These are phyloP conservation scores for Paramecium biaurelia DNA, from an alignment of 73 alveolate genomes.

Conservation along the genomic window DNA sequence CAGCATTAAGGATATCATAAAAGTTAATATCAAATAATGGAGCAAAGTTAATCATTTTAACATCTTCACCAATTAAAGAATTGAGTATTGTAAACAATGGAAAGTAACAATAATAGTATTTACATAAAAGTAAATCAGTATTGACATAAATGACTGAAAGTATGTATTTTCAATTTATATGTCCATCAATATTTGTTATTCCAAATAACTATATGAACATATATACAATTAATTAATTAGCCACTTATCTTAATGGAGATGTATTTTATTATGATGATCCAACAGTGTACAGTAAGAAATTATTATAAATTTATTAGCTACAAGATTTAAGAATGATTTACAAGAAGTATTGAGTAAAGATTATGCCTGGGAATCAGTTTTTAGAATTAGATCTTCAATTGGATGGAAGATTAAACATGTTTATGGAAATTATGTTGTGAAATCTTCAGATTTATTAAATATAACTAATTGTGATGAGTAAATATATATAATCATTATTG, in stretches of 20 bases:
- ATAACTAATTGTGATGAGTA: constrained; percentile 47
- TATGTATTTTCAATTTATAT: constrained; percentile 51
- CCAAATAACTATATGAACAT: constrained; percentile 72
- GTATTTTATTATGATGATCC: constrained; percentile 86
- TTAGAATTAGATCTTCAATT: constrained; percentile 86
- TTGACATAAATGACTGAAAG: background rate
- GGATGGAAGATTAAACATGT: constrained; percentile 68
- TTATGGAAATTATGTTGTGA: constrained; percentile 72
- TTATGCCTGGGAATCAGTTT: constrained; percentile 90
- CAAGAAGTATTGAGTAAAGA: constrained; percentile 32
- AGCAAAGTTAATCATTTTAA: constrained; percentile 75
- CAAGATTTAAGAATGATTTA: constrained; percentile 34
- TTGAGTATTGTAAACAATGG: background rate
- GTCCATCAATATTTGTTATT: constrained; percentile 57
- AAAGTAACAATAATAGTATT: background rate
- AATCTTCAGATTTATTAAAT: constrained; percentile 37
- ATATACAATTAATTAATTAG: constrained; percentile 79
- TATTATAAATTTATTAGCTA: background rate
- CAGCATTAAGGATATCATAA: constrained; percentile 70
- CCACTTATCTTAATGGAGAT: constrained; percentile 85
- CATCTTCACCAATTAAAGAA: background rate
- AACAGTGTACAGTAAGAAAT: constrained; percentile 49
- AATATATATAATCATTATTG: background rate
- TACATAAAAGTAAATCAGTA: background rate
- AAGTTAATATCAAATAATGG: constrained; percentile 68